Conservation (phyloP, 768 basidiomycete genomes). For the Mrakia gelida region DNA sequence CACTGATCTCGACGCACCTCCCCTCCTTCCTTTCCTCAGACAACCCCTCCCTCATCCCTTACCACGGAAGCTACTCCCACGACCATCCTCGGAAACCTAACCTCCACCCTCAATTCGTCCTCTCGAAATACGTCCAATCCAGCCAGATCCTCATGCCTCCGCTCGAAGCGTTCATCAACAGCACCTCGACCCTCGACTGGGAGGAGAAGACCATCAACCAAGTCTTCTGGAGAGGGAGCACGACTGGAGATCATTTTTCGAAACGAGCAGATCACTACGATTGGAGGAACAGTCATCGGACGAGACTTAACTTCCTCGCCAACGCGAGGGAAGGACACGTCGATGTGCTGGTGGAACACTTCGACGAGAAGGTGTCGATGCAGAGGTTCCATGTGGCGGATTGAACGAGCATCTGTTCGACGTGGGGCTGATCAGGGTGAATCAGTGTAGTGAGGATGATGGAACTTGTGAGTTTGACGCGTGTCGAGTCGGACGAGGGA, state of each 20-base stretch:
- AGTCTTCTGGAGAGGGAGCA: constrained; percentile 28
- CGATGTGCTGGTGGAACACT: constrained; percentile 10
- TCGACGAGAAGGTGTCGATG: not conserved
- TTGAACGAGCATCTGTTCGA: constrained; percentile 24
- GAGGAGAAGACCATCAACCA: constrained; percentile 9
- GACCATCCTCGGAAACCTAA: not conserved
- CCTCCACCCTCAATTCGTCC: constrained; percentile 5
- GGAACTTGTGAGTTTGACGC: constrained; percentile 22
- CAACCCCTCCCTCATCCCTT: not conserved
- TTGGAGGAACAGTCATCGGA: constrained; percentile 20
- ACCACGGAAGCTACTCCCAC: constrained; percentile 1
- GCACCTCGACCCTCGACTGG: not conserved
- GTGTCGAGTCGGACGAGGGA: too few species aligned
- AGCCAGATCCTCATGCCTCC: constrained; percentile 4
- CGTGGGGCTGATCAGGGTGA: constrained; percentile 16
- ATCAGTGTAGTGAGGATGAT: constrained; percentile 17
- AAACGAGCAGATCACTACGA: constrained; percentile 6
- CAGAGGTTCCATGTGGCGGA: not conserved
- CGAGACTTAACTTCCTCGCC: constrained; percentile 11
- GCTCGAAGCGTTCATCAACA: not conserved
- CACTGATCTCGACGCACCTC: too few species aligned
- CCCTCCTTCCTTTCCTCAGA: too few species aligned
- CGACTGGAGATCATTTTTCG: constrained; percentile 22
- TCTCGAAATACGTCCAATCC: constrained; percentile 3
- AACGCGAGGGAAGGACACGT: not conserved